Base-by-base conservation (phyloP, 2,329 filamentous ascomycete species). In the Thielaviopsis musarum region DNA sequence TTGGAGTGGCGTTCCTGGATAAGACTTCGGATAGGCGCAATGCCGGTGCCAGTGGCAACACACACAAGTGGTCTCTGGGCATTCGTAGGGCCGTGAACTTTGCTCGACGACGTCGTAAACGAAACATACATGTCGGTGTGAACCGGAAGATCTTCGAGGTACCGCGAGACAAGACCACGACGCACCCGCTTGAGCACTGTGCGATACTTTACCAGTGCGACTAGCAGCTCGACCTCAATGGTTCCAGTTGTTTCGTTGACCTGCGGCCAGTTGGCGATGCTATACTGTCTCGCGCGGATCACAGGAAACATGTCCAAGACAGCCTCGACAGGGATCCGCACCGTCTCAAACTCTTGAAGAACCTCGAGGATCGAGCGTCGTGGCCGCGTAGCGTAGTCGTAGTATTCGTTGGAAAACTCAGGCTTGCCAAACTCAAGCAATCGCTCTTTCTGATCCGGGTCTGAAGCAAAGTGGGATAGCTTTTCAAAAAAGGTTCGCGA, bases 321-420 rank as follows among this genome's bases (percentile, higher is more conserved):
- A 55, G 84, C 81, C 59, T 85, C 75, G 71, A 84, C 87, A 0
- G 93, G 91, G 1, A 98, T 82, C 63, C 84, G 84, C 59, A 97
- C 85, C 0, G 81, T 85, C 51, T 86, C 80, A 66, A 98, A 98
- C 65, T 98, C 93, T 60, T 91, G 84, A 28, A 98, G 78, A 3
- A 95, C 85, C 71, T 98, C 93, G 5, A 98, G 75, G 60, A 97
- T 95, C 61, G 87, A 94, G 38, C 93, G 84, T 38, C 90, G 84
- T 0, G 91, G 88, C 9, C 93, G 83, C 0, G 91, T 91, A 1
- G 93, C 93, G 68, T 98, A 98, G 71, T 98, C 91, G 73, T 88
- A 97, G 59, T 95, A 84, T 65, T 98, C 93, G 65, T 97, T 90
- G 5, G 91, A 81, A 65, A 85, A 88, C 53, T 86, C 79, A 0